phyloP scores from a whole-genome alignment of 1,284 basidiomycete species.

The Cryptococcus floricola region DNA sequence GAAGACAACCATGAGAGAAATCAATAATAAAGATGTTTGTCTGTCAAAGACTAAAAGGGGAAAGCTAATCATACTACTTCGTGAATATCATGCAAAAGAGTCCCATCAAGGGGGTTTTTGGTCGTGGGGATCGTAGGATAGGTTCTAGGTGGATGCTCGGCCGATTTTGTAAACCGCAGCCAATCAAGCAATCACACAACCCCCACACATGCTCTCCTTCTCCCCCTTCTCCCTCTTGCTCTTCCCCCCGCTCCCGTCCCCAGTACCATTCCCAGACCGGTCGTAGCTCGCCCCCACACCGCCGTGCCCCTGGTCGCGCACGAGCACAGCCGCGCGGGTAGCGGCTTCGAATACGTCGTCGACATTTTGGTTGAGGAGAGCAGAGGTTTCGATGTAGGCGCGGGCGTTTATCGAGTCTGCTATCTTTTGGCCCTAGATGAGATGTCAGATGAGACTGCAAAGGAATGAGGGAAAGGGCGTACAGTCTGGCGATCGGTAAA shows the following conservation, averaged over 20 bases:
- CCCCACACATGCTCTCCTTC: constrained; percentile 5
- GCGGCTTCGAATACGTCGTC: constrained; percentile 94
- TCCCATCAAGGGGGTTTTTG: too few species aligned
- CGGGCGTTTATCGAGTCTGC: constrained; percentile 78
- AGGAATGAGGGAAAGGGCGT: constrained; percentile 18
- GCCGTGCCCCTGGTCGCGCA: constrained; percentile 65
- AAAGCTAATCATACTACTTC: too few species aligned
- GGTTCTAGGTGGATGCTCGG: too few species aligned
- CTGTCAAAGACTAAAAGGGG: too few species aligned
- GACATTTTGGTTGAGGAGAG: constrained; percentile 85
- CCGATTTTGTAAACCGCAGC: too few species aligned
- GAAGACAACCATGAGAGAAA: too few species aligned
- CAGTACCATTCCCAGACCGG: background rate
- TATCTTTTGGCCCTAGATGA: constrained; percentile 63
- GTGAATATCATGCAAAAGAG: too few species aligned
- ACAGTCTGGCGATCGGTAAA: constrained; percentile 50
- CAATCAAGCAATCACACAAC: constrained; percentile 7
- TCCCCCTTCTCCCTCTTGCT: constrained; percentile 16
- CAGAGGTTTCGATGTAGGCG: constrained; percentile 88
- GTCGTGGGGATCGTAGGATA: too few species aligned
- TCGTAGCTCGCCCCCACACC: constrained; percentile 37
- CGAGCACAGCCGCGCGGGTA: constrained; percentile 87
- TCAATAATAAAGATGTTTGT: too few species aligned
- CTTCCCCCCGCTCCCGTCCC: constrained; percentile 12
- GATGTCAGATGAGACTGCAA: background rate